phyloP scores from a whole-genome alignment of 2,329 filamentous ascomycete genomes.

The Neonectria faginata region DNA sequence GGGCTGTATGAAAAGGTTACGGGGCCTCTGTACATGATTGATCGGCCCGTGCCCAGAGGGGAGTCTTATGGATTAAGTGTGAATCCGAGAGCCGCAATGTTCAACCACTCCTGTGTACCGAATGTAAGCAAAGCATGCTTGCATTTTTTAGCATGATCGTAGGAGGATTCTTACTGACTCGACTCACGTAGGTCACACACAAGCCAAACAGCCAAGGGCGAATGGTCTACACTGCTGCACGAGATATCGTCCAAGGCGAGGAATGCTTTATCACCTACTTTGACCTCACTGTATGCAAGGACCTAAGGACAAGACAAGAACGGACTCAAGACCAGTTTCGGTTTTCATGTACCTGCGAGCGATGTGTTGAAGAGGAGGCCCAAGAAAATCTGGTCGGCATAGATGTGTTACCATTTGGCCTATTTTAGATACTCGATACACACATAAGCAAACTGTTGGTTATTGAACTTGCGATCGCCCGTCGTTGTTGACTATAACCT shows the following conservation, averaged over 20 bases:
- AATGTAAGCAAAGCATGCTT: constrained; percentile 38
- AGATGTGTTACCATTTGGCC: constrained; percentile 38
- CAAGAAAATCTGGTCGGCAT: constrained; percentile 38
- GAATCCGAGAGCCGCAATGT: constrained; percentile 46
- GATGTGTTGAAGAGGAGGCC: constrained; percentile 42
- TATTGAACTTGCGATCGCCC: not conserved
- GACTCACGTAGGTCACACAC: constrained; percentile 38
- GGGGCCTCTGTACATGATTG: constrained; percentile 34
- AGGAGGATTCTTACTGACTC: not conserved
- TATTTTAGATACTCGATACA: constrained; percentile 16
- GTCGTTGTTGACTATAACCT: no score
- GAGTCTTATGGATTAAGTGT: constrained; percentile 43
- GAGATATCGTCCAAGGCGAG: constrained; percentile 41
- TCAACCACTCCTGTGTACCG: constrained; percentile 47
- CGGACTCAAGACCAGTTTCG: constrained; percentile 39
- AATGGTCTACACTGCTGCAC: constrained; percentile 45
- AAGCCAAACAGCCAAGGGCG: constrained; percentile 39
- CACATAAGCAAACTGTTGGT: not conserved
- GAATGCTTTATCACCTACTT: constrained; percentile 47
- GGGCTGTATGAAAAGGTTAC: constrained; percentile 43
- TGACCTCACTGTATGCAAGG: constrained; percentile 35
- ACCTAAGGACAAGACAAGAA: constrained; percentile 35
- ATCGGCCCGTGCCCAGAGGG: constrained; percentile 33
- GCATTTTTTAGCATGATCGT: not conserved
- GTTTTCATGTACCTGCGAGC: constrained; percentile 42